Conservation (phyloP, 2,329 filamentous ascomycete species). For the Apiospora aurea region DNA sequence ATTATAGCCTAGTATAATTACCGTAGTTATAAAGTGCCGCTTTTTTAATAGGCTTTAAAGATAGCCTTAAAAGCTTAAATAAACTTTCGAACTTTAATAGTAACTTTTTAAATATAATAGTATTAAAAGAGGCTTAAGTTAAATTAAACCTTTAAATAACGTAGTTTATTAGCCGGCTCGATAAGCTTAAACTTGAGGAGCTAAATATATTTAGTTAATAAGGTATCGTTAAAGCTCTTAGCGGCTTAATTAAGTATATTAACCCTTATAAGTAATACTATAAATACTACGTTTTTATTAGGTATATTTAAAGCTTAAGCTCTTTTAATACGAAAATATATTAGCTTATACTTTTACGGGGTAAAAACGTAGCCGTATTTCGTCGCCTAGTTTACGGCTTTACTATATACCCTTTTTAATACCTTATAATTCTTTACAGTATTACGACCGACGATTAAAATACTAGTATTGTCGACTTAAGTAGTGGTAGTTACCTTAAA, state of each 20-base stretch:
- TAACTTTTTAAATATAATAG: not conserved
- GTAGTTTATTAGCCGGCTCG: not conserved
- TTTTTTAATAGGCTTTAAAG: not conserved
- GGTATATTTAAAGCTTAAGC: not conserved
- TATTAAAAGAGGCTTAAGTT: not conserved
- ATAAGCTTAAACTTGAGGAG: not conserved
- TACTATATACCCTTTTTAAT: not conserved
- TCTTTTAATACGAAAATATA: not conserved
- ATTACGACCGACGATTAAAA: not conserved
- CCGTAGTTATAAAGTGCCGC: not conserved
- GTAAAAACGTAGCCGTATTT: not conserved
- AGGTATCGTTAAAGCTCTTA: not conserved
- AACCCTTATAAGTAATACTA: not conserved
- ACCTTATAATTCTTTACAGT: not conserved
- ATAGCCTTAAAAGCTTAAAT: not conserved
- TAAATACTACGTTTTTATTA: not conserved
- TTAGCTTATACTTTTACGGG: not conserved
- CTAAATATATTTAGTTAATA: not conserved
- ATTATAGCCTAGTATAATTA: not conserved
- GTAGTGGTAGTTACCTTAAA: not conserved
- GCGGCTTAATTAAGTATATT: fast-evolving
- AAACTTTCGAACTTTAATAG: not conserved
- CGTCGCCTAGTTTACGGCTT: not conserved
- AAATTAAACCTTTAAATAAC: not conserved
- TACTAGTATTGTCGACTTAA: not conserved